These are phyloP conservation scores for Colletotrichum simmondsii DNA, from an alignment of 2,329 filamentous ascomycete species.

Conservation along the genomic window DNA sequence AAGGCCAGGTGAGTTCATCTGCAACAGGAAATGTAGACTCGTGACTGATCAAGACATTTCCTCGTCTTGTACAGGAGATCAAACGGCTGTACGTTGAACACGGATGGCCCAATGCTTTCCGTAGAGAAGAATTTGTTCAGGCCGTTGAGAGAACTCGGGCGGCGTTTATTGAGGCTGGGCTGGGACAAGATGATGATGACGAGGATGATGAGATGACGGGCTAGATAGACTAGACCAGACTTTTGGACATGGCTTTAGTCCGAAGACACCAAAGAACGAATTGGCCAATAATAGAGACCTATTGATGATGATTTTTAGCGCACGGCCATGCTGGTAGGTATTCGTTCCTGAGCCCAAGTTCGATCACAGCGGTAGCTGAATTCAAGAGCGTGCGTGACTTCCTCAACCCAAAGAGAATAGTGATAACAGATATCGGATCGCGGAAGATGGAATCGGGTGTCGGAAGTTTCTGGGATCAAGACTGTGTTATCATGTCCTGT, in stretches of 20 bases:
- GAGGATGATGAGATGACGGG: constrained; percentile 28
- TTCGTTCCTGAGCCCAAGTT: not conserved
- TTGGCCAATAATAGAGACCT: constrained; percentile 4
- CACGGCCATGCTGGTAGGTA: not conserved
- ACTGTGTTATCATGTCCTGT: not conserved
- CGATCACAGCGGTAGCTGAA: not conserved
- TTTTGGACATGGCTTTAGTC: not conserved
- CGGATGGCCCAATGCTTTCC: constrained; percentile 29
- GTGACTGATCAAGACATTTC: not conserved
- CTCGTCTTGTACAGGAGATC: not conserved
- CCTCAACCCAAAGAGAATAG: not conserved
- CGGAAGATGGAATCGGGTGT: constrained; percentile 14
- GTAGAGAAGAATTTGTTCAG: constrained; percentile 27
- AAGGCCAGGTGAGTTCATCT: constrained; percentile 21
- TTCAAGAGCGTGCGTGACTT: not conserved
- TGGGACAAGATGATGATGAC: constrained; percentile 22
- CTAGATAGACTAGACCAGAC: not conserved
- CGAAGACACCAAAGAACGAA: not conserved
- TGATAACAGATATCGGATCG: constrained; percentile 20
- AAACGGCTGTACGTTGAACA: constrained; percentile 16
- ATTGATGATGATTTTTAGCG: not conserved
- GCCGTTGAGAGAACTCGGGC: constrained; percentile 24
- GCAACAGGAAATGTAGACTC: too few relatives aligned
- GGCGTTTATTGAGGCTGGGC: constrained; percentile 14
- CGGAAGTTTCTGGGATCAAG: not conserved